phyloP scores from a whole-genome alignment of 441 rosid species.

The Manihot esculenta region DNA sequence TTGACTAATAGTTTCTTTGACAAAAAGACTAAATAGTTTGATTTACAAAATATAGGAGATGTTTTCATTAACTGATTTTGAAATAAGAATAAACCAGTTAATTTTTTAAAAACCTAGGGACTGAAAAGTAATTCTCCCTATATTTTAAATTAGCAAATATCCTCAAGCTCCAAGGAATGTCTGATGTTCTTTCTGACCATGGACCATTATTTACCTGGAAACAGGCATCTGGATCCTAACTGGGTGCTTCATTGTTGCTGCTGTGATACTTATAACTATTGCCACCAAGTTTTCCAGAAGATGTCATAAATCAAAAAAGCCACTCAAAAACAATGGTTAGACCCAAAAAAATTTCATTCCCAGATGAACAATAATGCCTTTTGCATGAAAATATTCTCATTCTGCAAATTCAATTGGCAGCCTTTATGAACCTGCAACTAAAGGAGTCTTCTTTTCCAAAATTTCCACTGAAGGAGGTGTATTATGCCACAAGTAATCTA shows the following conservation, averaged over 20 bases:
- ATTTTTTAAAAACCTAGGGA: too few species aligned
- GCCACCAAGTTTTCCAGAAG: conserved; percentile 12
- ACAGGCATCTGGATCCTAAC: conserved; percentile 44
- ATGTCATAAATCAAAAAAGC: conserved; percentile 2
- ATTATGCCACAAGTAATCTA: conserved; percentile 43
- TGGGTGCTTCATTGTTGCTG: conserved; percentile 23
- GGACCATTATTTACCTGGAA: conserved; percentile 4
- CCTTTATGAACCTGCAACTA: conserved; percentile 26
- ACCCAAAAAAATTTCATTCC: background rate
- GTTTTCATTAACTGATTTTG: too few species aligned
- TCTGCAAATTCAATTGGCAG: conserved; percentile 21
- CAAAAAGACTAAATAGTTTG: too few species aligned
- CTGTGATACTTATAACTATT: conserved; percentile 13
- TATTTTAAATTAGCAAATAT: conserved; percentile 3
- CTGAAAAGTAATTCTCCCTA: too few species aligned
- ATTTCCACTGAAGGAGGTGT: conserved; percentile 39
- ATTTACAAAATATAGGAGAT: too few species aligned
- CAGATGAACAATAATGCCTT: background rate
- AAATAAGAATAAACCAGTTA: too few species aligned
- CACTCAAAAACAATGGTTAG: conserved; percentile 25
- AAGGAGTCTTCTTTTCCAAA: conserved; percentile 33
- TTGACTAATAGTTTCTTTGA: too few species aligned
- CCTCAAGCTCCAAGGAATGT: background rate
- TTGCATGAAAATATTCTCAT: conserved; percentile 1
- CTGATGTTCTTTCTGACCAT: conserved; percentile 2